A percentile compares a stretch with the other conserved stretches of the same genome.
phyloP scores from a whole-genome alignment of 2,329 filamentous ascomycete species.

The Neurospora crassa region DNA sequence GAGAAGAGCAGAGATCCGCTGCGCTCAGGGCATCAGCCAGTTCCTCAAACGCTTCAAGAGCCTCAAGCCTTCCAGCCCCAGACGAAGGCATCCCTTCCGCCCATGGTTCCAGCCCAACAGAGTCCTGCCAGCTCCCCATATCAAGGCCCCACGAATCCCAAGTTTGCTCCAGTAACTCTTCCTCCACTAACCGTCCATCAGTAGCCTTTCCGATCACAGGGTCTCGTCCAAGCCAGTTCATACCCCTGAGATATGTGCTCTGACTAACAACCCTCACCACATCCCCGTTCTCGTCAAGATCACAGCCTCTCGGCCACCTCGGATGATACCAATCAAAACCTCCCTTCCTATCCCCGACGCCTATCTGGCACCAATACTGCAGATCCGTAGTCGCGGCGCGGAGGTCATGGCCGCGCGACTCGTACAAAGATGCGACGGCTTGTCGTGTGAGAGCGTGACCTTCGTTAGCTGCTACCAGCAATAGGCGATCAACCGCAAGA shows the following conservation, averaged over 20 bases:
- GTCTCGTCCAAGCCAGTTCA: constrained; percentile 68
- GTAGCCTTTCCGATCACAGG: constrained; percentile 27
- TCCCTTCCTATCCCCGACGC: constrained; percentile 77
- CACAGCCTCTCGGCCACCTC: constrained; percentile 62
- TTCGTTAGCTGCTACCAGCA: constrained; percentile 78
- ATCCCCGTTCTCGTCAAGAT: constrained; percentile 57
- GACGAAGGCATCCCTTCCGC: constrained; percentile 18
- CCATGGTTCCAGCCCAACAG: constrained; percentile 30
- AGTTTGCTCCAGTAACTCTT: constrained; percentile 53
- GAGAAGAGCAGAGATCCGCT: constrained; percentile 50
- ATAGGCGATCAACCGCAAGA: constrained; percentile 67
- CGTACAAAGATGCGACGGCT: constrained; percentile 61
- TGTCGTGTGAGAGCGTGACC: constrained; percentile 67
- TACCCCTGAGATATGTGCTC: constrained; percentile 64
- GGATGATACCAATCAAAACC: constrained; percentile 86
- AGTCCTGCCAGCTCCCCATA: constrained; percentile 45
- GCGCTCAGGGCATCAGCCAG: constrained; percentile 54
- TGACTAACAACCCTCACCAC: constrained; percentile 71
- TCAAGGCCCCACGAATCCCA: constrained; percentile 62
- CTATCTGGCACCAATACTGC: constrained; percentile 96
- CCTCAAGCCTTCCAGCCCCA: constrained; percentile 18
- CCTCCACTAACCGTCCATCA: constrained; percentile 36
- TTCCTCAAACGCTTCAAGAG: constrained; percentile 41
- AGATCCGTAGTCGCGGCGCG: constrained; percentile 75
- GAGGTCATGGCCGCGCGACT: constrained; percentile 60